Base-by-base conservation (phyloP, 371 early-diverging fungal species). In the Parasitella parasitica region DNA sequence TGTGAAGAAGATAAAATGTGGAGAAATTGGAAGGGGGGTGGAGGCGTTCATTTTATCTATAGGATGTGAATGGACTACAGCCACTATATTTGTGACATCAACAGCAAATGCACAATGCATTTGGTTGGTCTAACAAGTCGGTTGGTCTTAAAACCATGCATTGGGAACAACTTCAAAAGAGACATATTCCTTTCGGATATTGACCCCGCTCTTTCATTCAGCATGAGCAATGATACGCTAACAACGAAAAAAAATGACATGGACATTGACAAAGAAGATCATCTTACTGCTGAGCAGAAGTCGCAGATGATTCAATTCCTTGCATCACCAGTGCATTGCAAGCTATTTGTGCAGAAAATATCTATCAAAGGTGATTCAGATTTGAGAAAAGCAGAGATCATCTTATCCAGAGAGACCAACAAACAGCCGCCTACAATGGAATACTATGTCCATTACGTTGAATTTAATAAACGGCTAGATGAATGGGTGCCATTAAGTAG, bases 391-490 rank as follows among this genome's bases (percentile, higher is more conserved):
- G 99, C 96, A 13, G 99, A 99, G 64, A 86, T 99, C 15, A 83
- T 99, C 11, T 92, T 93, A 5, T 91, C 94, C 50, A 90, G 96
- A 30, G 72, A 75, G 15, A 64, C 81, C 9, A 60, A 73, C 12
- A 73, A 71, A 8, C 73, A 78, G 36, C 39, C 53, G 5, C 9
- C 49, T 3, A 70, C 80, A n/a, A 64, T 81, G 15, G 91, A 94
- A 76, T 98, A 92, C 72, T 99, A 99, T 78, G 95, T 99, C 2
- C 99, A 99, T 73, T 99, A 98, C 74, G 87, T 93, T 4, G 94
- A 95, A 51, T 98, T 95, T 78, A 99, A 99, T 84, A 99, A 98
- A 75, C 93, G 99, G 43, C 82, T 99, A 56, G 99, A 99, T 80
- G 97, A 97, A 73, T 99, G 99, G 99, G 93, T 99, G 0, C 51